Percentiles rank a stretch among this genome's conserved stretches.
Evolutionary conservation across 2,329 filamentous ascomycete species (phyloP).

Genomic region (Emergomyces pasteurianus): DNA sequence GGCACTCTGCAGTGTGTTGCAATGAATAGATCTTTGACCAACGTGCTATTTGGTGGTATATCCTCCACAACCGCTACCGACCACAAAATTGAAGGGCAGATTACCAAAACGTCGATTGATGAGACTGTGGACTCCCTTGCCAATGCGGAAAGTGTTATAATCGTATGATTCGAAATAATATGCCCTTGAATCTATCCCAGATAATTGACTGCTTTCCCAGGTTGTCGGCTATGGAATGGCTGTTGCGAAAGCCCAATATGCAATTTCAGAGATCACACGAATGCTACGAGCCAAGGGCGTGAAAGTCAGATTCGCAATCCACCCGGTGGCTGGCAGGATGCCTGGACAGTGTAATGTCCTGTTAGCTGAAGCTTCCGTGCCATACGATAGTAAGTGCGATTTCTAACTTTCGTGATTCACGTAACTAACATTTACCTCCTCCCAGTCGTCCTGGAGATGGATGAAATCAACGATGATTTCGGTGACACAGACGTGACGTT

Average conservation of each 20-base stretch:
- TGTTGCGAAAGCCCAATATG: slow-evolving; percentile 85
- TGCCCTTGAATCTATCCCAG: slow-evolving; percentile 20
- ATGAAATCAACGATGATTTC: slow-evolving; percentile 92
- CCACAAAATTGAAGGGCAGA: slow-evolving; percentile 66
- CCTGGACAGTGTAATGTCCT: slow-evolving; percentile 88
- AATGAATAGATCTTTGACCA: slow-evolving; percentile 84
- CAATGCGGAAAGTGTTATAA: slow-evolving; percentile 73
- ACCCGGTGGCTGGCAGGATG: slow-evolving; percentile 84
- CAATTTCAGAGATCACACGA: slow-evolving; percentile 68
- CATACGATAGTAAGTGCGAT: slow-evolving; percentile 57
- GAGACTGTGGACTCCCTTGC: slow-evolving; percentile 66
- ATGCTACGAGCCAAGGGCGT: slow-evolving; percentile 63
- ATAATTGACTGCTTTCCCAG: slow-evolving; percentile 10
- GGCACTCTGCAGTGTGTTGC: slow-evolving; percentile 53
- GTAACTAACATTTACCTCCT: slow-evolving; percentile 7
- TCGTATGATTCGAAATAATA: slow-evolving; percentile 54
- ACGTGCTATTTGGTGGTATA: slow-evolving; percentile 79
- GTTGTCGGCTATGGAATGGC: slow-evolving; percentile 90
- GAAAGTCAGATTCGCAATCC: slow-evolving; percentile 79
- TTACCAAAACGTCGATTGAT: slow-evolving; percentile 67
- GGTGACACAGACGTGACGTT: slow-evolving; percentile 72
- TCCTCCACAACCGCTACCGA: slow-evolving; percentile 53
- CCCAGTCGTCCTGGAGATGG: slow-evolving; percentile 74
- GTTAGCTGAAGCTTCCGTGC: slow-evolving; percentile 74
- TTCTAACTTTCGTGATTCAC: background rate